A percentile compares a stretch with the other conserved stretches of the same genome.
Evolutionary conservation across 2,329 filamentous ascomycete genomes (phyloP).

Genomic region (Waltergamsia citrina): DNA sequence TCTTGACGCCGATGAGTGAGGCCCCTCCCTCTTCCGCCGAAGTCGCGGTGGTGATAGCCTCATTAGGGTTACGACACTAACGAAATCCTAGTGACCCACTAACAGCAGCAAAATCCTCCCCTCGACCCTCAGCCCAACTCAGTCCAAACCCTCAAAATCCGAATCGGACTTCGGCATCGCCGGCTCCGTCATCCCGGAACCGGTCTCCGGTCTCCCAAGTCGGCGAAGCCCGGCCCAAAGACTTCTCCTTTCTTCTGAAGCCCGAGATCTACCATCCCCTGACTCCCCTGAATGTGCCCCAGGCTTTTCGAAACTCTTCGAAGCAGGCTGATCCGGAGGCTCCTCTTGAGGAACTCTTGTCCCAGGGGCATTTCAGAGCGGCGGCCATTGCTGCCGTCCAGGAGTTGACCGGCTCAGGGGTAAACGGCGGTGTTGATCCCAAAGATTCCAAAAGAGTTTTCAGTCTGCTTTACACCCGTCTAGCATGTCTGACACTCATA

Average conservation of each 20-base stretch:
- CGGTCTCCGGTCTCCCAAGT: slow-evolving; percentile 17
- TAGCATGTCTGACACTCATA: slow-evolving; percentile 74
- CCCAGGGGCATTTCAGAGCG: slow-evolving; percentile 67
- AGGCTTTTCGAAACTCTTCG: slow-evolving; percentile 59
- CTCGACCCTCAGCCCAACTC: slow-evolving; percentile 11
- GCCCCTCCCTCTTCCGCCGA: slow-evolving; percentile 1
- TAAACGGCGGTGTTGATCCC: slow-evolving; percentile 33
- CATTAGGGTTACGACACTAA: slow-evolving; percentile 1
- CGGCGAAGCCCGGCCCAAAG: slow-evolving; percentile 35
- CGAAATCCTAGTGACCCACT: slow-evolving; percentile 13
- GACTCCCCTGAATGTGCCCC: slow-evolving; percentile 49
- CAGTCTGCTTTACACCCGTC: slow-evolving; percentile 66
- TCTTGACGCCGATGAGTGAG: slow-evolving; percentile 67
- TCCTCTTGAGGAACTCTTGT: slow-evolving; percentile 58
- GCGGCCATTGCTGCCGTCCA: slow-evolving; percentile 62
- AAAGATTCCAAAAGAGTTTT: slow-evolving; percentile 61
- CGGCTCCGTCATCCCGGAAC: slow-evolving; percentile 11
- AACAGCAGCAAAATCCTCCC: slow-evolving; percentile 16
- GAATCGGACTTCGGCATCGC: neutral
- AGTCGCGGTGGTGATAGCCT: too few relatives aligned
- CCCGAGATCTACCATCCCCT: slow-evolving; percentile 79
- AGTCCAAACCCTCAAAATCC: slow-evolving; percentile 8
- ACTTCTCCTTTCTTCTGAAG: slow-evolving; percentile 73
- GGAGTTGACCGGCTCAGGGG: slow-evolving; percentile 42
- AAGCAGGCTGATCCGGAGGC: slow-evolving; percentile 54